Conservation (phyloP, 805 yeast species). For the Nakazawaea populi region DNA sequence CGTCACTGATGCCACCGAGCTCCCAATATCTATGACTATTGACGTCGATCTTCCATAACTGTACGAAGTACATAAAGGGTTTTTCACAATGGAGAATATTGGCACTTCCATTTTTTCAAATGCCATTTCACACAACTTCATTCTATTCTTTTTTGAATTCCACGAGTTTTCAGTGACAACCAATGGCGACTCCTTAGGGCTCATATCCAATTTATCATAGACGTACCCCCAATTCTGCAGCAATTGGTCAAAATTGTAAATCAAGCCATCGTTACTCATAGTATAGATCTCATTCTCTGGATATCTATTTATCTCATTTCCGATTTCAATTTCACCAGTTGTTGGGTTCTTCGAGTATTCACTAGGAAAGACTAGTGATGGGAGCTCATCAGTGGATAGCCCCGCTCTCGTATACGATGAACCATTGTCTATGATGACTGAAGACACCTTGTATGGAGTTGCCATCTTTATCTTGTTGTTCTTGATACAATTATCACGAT, state of each 20-base stretch:
- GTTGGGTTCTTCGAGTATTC: constrained; percentile 38
- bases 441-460: constrained; percentile 35
- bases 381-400: constrained; percentile 57
- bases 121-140: constrained; percentile 60
- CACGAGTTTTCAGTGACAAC: constrained; percentile 53
- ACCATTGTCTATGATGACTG: constrained; percentile 68
- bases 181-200: constrained; percentile 60
- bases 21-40: constrained; percentile 76
- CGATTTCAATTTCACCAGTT: constrained; percentile 32
- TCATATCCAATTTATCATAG: constrained; percentile 45
- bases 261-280: constrained; percentile 53
- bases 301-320: constrained; percentile 40
- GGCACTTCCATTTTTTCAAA: constrained; percentile 75
- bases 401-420: constrained; percentile 65
- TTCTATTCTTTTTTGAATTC: constrained; percentile 55
- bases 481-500: neutral
- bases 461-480: constrained; percentile 1
- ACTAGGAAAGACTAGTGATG: constrained; percentile 52
- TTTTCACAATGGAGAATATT: constrained; percentile 65
- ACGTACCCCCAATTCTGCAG: constrained; percentile 64
- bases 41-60: constrained; percentile 77
- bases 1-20: constrained; percentile 62
- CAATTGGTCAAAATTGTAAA: constrained; percentile 70
- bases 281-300: constrained; percentile 51
- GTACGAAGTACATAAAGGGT: constrained; percentile 72